Evolutionary conservation across 2,329 filamentous ascomycete genomes (phyloP), one percentile per base, ranked within the genome.

Genomic region (Periconia macrospinosa): DNA sequence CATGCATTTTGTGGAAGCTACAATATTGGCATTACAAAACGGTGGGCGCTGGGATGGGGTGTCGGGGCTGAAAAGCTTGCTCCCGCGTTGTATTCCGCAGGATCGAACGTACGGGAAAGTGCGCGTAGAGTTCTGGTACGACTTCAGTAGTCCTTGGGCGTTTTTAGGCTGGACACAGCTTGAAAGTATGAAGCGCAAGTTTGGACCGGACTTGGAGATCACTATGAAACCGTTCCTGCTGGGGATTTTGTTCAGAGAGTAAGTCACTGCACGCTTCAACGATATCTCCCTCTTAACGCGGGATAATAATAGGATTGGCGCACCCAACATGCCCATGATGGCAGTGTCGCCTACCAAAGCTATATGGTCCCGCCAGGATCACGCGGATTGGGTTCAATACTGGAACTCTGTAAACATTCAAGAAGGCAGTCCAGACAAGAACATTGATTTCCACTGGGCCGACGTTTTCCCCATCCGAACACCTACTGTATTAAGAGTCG

Each of bases 1-100:
- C 0, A 72, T 73, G 68, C 68, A 72, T 46, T 71, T 73, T 41
- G 70, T 72, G 2, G 70, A 73, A 44, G 70, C 67, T 1, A 56
- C 62, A 3, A 46, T 72, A 6, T 35, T 60, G 13, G 59, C 61
- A 1, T 35, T 64, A 1, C 49, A 50, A 19, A 53, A 42, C 17
- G 43, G 41, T 8, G 47, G 50, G 2, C 15, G 46, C 3, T 66
- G 63, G 66, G 48, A 49, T 7, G 9, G 19, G 0, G 60, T 69
- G 0, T 11, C 45, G 0, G 46, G 46, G 18, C 50, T 72, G 17
- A 60, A 56, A 9, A 59, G 48, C 18, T 40, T 72, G 2, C 56
- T 72, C 51, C 68, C 68, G 2, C 59, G 66, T 2, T 65, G 61
- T 41, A 47, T 62, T 1, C 37, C 56, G 3, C 35, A 46, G 18